Base-by-base conservation (phyloP, 805 yeast species). In the Wickerhamiella spandovensis region DNA sequence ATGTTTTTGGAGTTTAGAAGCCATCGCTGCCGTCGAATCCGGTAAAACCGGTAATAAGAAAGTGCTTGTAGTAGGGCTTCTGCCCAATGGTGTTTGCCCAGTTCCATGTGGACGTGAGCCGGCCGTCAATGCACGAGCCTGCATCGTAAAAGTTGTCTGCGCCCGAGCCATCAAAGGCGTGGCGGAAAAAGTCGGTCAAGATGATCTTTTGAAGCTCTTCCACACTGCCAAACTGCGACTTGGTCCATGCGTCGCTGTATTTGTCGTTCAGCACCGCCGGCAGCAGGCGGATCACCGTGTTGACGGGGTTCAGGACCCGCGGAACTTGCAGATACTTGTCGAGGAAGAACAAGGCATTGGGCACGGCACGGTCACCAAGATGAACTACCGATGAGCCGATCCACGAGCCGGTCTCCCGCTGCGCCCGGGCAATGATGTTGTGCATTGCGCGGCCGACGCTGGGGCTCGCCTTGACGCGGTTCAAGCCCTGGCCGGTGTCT, bases 241-340 rank as follows among this genome's bases (percentile, higher is more conserved):
- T 67, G 47, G 81, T 76, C 69, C 81, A 80, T 5, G 50, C 52
- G 9, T 25, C 25, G 1, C 58, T 50, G 42, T 24, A 48, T 10
- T 66, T 66, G 35, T 66, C 66, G 55, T 81, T 84, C 9, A 72
- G 71, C 21, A 81, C 61, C 32, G 69, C 71, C 44, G 79, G 83
- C 42, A 84, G 73, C 53, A 76, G 72, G 53, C 70, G 61, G 32
- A 84, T 61, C 39, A 77, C 76, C 32, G 72, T 72, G 59, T 81
- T 83, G 45, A 84, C 77, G 2, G 94, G 94, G 43, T 78, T 83
- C 57, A 84, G 65, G 37, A 84, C 83, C 47, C 81, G 74, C 28
- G 92, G 92, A 2, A 84, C 85, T 63, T 84, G 94, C 28, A 81
- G 75, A 61, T 84, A 84, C 62, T 84, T 84, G 64, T 84, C 92